Conservation (phyloP, 345 rosid genomes). For the Eucalyptus grandis region DNA sequence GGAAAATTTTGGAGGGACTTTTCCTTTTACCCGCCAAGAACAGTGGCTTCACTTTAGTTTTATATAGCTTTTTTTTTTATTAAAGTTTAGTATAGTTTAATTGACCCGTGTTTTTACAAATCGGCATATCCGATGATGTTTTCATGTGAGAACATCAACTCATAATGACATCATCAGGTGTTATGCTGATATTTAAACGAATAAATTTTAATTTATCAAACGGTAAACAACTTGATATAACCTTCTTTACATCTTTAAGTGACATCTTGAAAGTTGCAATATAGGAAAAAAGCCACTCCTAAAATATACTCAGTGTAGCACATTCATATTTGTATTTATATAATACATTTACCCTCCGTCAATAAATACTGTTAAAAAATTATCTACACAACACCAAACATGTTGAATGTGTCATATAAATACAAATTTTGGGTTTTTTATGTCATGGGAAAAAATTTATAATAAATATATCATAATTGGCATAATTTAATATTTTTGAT, state of each 20-base stretch:
- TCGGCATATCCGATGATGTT: background rate
- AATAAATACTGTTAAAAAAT: no score
- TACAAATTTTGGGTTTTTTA: no score
- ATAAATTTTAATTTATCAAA: background rate
- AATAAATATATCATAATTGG: rapidly evolving
- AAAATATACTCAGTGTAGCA: no score
- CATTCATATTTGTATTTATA: rapidly evolving
- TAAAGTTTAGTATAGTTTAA: background rate
- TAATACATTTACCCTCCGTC: no score
- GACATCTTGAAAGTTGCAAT: no score
- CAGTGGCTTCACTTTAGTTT: background rate
- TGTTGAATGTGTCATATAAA: rapidly evolving
- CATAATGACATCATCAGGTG: rapidly evolving
- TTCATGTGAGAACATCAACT: background rate
- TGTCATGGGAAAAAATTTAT: rapidly evolving
- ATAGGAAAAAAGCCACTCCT: rapidly evolving
- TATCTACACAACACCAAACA: background rate
- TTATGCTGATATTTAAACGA: background rate
- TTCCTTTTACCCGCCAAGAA: constrained; percentile 49
- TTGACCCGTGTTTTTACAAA: background rate
- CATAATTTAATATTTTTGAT: rapidly evolving
- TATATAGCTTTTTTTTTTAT: no score
- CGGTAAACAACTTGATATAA: rapidly evolving
- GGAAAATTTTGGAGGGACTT: constrained; percentile 1
- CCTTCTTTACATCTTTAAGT: background rate